These are phyloP conservation scores for Aegilops bicornis DNA, from an alignment of 176 grass and related monocot species.

Conservation along the genomic window DNA sequence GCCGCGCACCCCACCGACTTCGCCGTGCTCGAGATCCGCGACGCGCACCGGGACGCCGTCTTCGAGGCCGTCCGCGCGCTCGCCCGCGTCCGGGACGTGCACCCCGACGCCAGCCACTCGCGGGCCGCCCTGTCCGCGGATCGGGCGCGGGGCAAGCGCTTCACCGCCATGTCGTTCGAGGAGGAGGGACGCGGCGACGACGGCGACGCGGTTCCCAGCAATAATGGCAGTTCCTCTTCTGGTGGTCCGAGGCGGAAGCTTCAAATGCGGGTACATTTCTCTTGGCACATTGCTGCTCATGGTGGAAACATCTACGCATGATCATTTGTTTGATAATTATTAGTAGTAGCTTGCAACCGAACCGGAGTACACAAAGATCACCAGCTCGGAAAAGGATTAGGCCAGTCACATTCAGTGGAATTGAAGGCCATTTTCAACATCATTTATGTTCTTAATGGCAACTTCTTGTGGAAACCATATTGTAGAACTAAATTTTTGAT, in stretches of 20 bases:
- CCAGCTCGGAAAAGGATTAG: background rate
- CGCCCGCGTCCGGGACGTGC: conserved; percentile 68
- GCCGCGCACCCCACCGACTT: conserved; percentile 84
- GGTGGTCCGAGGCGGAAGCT: conserved; percentile 66
- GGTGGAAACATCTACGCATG: background rate
- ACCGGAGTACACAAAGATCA: background rate
- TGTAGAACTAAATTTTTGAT: background rate
- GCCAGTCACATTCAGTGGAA: background rate
- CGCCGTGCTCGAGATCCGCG: conserved; percentile 66
- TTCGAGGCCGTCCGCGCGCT: conserved; percentile 45
- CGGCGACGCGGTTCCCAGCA: background rate
- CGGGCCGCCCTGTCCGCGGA: conserved; percentile 56
- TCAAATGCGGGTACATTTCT: conserved; percentile 49
- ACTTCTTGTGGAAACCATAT: background rate
- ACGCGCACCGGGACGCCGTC: conserved; percentile 39
- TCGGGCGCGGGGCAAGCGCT: conserved; percentile 58
- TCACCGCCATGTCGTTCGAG: conserved; percentile 88
- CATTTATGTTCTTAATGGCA: background rate
- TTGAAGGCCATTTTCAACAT: background rate
- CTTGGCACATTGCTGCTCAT: background rate
- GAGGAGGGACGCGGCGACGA: conserved; percentile 28
- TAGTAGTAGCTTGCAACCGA: background rate
- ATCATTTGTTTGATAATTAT: background rate
- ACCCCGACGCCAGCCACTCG: conserved; percentile 59
- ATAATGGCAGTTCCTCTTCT: conserved; percentile 43